Percentiles rank a stretch among this genome's conserved stretches.
These are phyloP conservation scores for Alternaria sp. DNA, from an alignment of 2,329 filamentous ascomycete genomes.

Conservation along the genomic window DNA sequence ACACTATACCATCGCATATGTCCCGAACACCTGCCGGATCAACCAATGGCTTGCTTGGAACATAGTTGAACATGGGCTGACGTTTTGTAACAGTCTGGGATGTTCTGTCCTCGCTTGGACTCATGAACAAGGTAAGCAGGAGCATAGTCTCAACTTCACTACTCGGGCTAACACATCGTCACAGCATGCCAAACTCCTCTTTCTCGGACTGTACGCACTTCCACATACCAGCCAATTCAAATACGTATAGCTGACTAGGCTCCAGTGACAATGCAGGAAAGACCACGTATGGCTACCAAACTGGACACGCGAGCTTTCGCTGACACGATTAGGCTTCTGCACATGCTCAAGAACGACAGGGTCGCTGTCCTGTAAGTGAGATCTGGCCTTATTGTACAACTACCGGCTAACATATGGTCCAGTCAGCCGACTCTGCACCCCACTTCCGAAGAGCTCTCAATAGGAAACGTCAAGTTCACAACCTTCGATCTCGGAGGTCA, in stretches of 20 bases:
- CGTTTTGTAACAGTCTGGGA: conserved; percentile 72
- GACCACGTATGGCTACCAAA: conserved; percentile 67
- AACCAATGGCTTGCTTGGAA: neutral
- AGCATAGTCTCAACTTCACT: neutral
- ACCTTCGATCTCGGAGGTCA: conserved; percentile 74
- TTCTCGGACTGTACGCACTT: conserved; percentile 70
- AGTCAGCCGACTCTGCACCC: conserved; percentile 43
- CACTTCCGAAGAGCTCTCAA: conserved; percentile 70
- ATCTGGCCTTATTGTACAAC: neutral
- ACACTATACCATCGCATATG: neutral
- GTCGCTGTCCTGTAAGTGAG: conserved; percentile 80
- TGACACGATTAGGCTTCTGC: conserved; percentile 63
- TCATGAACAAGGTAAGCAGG: conserved; percentile 74
- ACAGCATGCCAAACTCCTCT: conserved; percentile 69
- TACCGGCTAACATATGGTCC: conserved; percentile 6
- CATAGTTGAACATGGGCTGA: conserved; percentile 6
- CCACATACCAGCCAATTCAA: neutral
- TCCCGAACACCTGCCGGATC: neutral
- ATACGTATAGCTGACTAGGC: conserved; percentile 62
- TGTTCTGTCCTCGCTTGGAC: conserved; percentile 81
- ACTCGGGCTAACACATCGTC: conserved; percentile 10
- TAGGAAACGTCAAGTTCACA: conserved; percentile 76
- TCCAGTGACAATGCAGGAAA: conserved; percentile 92
- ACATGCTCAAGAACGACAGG: conserved; percentile 91
- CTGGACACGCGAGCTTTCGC: conserved; percentile 1